phyloP scores from a whole-genome alignment of 352 stramenopile species.

The Phytophthora vignae region DNA sequence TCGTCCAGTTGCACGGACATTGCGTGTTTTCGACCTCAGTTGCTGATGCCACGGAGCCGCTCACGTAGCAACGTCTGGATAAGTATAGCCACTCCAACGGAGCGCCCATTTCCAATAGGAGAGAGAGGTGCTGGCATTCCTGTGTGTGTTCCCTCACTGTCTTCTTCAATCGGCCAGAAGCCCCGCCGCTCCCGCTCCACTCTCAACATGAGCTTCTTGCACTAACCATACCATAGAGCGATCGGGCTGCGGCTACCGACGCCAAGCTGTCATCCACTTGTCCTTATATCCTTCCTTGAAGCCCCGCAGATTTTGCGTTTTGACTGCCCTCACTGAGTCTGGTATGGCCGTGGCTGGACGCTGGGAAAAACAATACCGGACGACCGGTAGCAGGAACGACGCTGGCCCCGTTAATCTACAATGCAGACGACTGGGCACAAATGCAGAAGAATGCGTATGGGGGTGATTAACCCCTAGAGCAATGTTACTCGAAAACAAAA shows the following conservation, averaged over 20 bases:
- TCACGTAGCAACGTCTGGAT: neutral
- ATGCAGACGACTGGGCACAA: no score
- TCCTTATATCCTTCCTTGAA: neutral
- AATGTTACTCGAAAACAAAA: no score
- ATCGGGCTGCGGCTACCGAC: neutral
- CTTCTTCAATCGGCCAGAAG: neutral
- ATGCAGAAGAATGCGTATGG: no score
- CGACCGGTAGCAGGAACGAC: no score
- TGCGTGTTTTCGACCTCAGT: neutral
- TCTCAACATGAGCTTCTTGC: neutral
- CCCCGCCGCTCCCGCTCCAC: neutral
- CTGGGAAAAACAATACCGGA: no score
- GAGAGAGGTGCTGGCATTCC: neutral
- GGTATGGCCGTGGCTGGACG: no score
- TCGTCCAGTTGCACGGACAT: neutral
- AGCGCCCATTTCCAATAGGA: neutral
- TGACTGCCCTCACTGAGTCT: neutral
- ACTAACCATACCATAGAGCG: neutral
- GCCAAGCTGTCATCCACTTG: neutral
- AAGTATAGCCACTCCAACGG: neutral
- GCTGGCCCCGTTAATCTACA: no score
- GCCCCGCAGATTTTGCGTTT: neutral
- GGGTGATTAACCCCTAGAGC: no score
- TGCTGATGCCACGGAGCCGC: neutral
- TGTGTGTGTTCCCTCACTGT: neutral